Percentiles rank a stretch among this genome's conserved stretches.
phyloP scores from a whole-genome alignment of 2,329 filamentous ascomycete species.

The Seiridium cupressi region DNA sequence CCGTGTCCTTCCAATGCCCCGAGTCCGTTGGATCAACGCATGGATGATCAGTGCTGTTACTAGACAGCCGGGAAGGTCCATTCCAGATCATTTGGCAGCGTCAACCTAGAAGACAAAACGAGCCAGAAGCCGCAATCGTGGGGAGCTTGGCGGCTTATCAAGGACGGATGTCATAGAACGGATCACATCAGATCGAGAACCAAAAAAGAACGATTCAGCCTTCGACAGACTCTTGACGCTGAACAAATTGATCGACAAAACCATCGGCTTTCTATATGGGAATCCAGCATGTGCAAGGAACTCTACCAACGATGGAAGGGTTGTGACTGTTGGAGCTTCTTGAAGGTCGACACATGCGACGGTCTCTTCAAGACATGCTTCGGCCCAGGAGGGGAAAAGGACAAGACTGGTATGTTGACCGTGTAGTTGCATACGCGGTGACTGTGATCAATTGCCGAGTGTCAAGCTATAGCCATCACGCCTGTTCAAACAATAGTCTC shows the following conservation, averaged over 20 bases:
- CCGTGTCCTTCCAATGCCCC: neutral
- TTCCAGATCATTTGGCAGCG: neutral
- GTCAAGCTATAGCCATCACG: too few relatives aligned
- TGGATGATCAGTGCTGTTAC: constrained; percentile 25
- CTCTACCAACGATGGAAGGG: constrained; percentile 30
- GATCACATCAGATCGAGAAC: neutral
- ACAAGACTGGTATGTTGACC: constrained; percentile 19
- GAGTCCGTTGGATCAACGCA: neutral
- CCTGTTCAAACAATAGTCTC: too few relatives aligned
- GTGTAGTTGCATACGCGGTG: too few relatives aligned
- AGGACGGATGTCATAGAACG: too few relatives aligned
- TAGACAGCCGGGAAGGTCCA: constrained; percentile 25
- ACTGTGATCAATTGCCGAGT: too few relatives aligned
- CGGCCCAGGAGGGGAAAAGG: constrained; percentile 28
- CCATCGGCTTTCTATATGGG: neutral
- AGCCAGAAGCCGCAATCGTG: too few relatives aligned
- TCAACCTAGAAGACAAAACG: neutral
- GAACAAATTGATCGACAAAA: constrained; percentile 3
- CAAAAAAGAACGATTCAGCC: neutral
- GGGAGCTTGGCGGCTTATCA: too few relatives aligned
- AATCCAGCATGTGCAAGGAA: constrained; percentile 29
- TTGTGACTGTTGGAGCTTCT: constrained; percentile 30
- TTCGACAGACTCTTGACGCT: neutral
- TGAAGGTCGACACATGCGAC: constrained; percentile 25
- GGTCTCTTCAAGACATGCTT: constrained; percentile 29